A percentile compares a stretch with the other conserved stretches of the same genome.
phyloP scores from a whole-genome alignment of 768 basidiomycete species.

The Suillus lakei region DNA sequence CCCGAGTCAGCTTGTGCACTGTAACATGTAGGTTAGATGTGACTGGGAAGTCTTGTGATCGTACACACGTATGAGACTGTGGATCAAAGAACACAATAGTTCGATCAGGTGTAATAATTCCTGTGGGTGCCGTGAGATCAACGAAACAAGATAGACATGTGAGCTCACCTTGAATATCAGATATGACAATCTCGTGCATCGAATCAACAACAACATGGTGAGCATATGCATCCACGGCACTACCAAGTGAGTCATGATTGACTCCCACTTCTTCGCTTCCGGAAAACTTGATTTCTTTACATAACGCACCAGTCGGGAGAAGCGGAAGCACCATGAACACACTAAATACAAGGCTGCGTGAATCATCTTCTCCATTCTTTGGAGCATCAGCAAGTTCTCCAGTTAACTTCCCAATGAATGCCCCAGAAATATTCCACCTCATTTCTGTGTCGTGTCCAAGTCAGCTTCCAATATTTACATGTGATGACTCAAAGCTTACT shows the following conservation, averaged over 20 bases:
- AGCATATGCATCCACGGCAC: constrained; percentile 26
- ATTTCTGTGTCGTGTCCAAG: neutral
- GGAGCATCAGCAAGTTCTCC: neutral
- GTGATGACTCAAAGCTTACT: neutral
- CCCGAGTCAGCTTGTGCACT: neutral
- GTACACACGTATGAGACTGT: constrained; percentile 15
- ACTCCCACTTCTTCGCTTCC: constrained; percentile 15
- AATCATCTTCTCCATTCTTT: neutral
- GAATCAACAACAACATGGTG: constrained; percentile 27
- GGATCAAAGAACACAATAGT: constrained; percentile 17
- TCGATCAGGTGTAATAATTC: constrained; percentile 6
- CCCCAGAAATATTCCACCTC: neutral
- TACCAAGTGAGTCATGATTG: constrained; percentile 18
- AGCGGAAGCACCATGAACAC: neutral
- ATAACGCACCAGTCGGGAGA: neutral
- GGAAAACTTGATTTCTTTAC: constrained; percentile 21
- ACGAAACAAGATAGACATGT: neutral
- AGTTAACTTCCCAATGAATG: neutral
- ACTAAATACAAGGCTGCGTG: neutral
- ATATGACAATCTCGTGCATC: constrained; percentile 13
- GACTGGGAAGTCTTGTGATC: neutral
- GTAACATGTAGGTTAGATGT: neutral
- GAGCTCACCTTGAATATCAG: constrained; percentile 28
- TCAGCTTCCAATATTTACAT: neutral
- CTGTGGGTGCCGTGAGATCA: neutral